A percentile compares a stretch with the other conserved stretches of the same genome.
These are phyloP conservation scores for Fusarium vanettenii DNA, from an alignment of 2,329 filamentous ascomycete species.

Conservation along the genomic window DNA sequence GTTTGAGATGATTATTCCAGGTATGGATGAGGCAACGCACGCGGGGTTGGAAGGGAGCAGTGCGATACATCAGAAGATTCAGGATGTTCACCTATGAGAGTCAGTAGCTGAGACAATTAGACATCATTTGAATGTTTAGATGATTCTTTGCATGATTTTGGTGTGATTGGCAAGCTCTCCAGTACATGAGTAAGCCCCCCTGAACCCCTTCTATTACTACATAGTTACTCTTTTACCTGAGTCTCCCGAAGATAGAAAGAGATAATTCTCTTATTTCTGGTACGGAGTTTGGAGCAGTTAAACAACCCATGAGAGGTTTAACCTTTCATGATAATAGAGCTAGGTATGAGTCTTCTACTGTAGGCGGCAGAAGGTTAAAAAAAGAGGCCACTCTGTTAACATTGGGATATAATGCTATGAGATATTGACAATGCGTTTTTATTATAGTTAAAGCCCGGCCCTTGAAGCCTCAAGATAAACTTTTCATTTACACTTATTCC, in stretches of 20 bases:
- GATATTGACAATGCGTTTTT: too few species aligned
- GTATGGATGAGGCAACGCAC: conserved; percentile 15
- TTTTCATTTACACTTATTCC: neutral
- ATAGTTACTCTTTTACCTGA: neutral
- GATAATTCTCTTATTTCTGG: too few species aligned
- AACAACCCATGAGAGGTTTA: too few species aligned
- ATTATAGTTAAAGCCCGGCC: too few species aligned
- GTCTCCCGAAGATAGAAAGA: too few species aligned
- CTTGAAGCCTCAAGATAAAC: too few species aligned
- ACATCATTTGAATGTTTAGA: neutral
- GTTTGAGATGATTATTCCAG: conserved; percentile 15
- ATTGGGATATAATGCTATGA: too few species aligned
- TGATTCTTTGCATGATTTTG: neutral
- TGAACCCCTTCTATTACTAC: neutral
- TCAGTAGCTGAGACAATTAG: neutral
- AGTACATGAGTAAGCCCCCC: neutral
- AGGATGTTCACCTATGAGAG: neutral
- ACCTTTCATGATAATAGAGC: too few species aligned
- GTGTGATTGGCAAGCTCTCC: neutral
- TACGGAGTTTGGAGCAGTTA: too few species aligned
- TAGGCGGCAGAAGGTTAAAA: too few species aligned
- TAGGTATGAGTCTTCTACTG: too few species aligned
- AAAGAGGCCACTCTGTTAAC: too few species aligned
- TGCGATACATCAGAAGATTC: conserved; percentile 10
- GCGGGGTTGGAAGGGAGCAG: conserved; percentile 10